phyloP scores from a whole-genome alignment of 139 green algal genomes.

The Chlamydomonas sphaeroides region DNA sequence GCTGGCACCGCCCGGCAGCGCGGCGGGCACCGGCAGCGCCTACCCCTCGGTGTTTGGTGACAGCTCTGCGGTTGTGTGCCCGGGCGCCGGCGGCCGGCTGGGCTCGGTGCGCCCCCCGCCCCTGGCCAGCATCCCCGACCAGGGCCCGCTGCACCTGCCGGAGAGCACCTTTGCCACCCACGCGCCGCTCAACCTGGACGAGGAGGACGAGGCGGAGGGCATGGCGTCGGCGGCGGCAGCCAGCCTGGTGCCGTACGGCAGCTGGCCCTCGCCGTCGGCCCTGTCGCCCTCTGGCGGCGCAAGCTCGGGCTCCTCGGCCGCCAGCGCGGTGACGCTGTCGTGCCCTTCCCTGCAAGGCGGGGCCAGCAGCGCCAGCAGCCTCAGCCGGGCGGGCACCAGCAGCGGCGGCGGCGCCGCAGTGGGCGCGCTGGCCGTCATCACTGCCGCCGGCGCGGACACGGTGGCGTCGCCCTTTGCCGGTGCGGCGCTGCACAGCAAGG shows the following conservation, averaged over 20 bases:
- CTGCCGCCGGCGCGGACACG: no score
- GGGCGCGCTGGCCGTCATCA: no score
- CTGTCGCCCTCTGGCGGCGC: neutral
- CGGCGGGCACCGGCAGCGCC: no score
- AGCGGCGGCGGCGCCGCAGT: no score
- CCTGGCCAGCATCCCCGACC: slow-evolving; percentile 1
- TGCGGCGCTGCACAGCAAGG: neutral
- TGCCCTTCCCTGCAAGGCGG: neutral
- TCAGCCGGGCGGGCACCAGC: no score
- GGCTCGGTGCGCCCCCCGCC: neutral
- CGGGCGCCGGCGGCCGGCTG: no score
- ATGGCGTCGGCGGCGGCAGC: neutral
- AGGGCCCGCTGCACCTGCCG: slow-evolving; percentile 18
- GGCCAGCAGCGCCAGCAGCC: neutral
- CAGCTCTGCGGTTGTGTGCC: no score
- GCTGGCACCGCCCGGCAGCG: no score
- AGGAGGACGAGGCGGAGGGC: neutral
- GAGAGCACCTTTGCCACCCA: slow-evolving; percentile 39
- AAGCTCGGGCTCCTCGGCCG: neutral
- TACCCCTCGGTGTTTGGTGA: slow-evolving; percentile 9
- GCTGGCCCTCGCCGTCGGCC: neutral
- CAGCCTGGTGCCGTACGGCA: slow-evolving; percentile 28
- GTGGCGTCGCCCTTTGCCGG: neutral
- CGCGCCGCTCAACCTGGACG: slow-evolving; percentile 22
- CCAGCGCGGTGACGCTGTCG: neutral